Conservation (phyloP, 169 alveolate genomes). For the Plasmodium blacklocki region DNA sequence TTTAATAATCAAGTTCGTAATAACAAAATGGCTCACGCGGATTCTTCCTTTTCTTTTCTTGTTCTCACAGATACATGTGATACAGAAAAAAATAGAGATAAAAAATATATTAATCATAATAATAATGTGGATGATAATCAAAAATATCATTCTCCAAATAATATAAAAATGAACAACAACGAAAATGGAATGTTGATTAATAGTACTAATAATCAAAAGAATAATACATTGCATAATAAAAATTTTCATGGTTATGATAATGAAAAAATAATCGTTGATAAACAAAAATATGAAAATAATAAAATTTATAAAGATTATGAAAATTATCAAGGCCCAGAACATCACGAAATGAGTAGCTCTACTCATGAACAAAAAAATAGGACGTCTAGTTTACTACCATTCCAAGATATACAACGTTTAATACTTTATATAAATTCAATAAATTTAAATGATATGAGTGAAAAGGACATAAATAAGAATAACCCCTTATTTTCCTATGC, state of each 20-base stretch:
- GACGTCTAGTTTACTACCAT: background rate
- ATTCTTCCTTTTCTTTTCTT: background rate
- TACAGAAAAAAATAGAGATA: background rate
- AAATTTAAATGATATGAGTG: slow-evolving; percentile 35
- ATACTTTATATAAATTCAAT: slow-evolving; percentile 24
- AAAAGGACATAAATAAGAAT: slow-evolving; percentile 28
- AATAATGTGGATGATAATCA: too few relatives aligned
- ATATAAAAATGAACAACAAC: too few relatives aligned
- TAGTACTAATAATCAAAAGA: too few relatives aligned
- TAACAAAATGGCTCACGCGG: background rate
- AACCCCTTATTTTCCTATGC: slow-evolving; percentile 41
- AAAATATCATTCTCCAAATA: too few relatives aligned
- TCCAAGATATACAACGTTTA: slow-evolving; percentile 47
- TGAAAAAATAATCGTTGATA: background rate
- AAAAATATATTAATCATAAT: too few relatives aligned
- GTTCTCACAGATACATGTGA: background rate
- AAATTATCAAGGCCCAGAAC: too few relatives aligned
- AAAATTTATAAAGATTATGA: background rate
- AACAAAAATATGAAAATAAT: background rate
- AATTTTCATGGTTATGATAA: too few relatives aligned
- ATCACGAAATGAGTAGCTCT: too few relatives aligned
- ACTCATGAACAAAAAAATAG: too few relatives aligned
- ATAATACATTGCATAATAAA: too few relatives aligned
- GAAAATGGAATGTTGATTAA: too few relatives aligned
- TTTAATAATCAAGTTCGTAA: slow-evolving; percentile 1